A percentile compares a stretch with the other conserved stretches of the same genome.
Conservation (phyloP, 2,329 filamentous ascomycete species). For the Fusarium secorum region DNA sequence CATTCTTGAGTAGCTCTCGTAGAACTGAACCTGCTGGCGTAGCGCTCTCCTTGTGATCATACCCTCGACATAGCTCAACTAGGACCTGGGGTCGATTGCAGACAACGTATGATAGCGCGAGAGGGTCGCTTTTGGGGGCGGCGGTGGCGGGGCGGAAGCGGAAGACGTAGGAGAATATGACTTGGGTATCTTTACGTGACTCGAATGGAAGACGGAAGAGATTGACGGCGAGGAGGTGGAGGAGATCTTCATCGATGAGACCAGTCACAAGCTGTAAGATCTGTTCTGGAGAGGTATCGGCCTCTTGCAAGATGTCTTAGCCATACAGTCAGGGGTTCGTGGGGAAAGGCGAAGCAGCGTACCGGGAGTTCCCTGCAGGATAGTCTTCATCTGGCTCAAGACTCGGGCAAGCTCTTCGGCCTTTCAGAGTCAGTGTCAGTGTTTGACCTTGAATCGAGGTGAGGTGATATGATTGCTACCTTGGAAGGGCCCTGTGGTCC, state of each 20-base stretch:
- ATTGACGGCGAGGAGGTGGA: constrained; percentile 82
- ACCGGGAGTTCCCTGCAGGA: constrained; percentile 94
- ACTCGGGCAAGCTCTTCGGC: constrained; percentile 87
- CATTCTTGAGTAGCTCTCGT: constrained; percentile 87
- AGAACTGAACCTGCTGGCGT: constrained; percentile 90
- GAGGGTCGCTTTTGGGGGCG: constrained; percentile 75
- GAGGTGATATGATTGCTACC: constrained; percentile 45
- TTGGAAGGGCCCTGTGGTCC: constrained; percentile 57
- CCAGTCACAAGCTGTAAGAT: constrained; percentile 85
- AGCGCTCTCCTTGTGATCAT: constrained; percentile 88
- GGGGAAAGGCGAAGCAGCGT: constrained; percentile 39
- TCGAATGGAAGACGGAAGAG: constrained; percentile 92
- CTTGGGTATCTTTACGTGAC: constrained; percentile 92
- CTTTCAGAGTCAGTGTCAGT: constrained; percentile 53
- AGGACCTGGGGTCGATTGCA: constrained; percentile 87
- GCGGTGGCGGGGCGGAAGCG: constrained; percentile 80
- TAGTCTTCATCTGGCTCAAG: constrained; percentile 88
- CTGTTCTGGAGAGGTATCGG: constrained; percentile 85
- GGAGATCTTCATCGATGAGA: constrained; percentile 87
- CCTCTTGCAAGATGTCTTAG: constrained; percentile 63
- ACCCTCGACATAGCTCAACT: constrained; percentile 86
- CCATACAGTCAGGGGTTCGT: constrained; percentile 2
- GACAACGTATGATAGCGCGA: constrained; percentile 88
- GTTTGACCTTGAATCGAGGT: not conserved
- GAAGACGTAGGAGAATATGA: constrained; percentile 94